phyloP scores from a whole-genome alignment of 2,329 filamentous ascomycete species.

The Biscogniauxia sp. region DNA sequence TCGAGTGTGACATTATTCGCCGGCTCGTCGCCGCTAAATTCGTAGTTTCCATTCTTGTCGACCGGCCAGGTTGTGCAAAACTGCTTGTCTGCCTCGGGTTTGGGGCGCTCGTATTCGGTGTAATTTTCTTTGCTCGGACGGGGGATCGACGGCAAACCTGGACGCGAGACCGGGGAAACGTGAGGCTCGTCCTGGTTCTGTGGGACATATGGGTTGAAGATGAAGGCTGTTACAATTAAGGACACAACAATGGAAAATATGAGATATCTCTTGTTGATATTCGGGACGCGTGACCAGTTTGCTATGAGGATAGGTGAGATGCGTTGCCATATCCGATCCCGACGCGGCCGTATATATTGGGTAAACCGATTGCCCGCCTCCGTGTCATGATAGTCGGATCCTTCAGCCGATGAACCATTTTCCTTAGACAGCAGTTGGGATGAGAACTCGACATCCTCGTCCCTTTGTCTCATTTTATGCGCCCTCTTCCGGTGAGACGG shows the following conservation, averaged over 20 bases:
- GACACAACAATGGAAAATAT: conserved; percentile 21
- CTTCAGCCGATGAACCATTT: conserved; percentile 16
- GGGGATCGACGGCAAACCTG: not conserved
- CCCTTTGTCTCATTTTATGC: conserved; percentile 18
- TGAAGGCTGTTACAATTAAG: conserved; percentile 21
- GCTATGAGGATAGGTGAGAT: conserved; percentile 20
- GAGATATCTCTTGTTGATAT: conserved; percentile 23
- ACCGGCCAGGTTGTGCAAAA: conserved; percentile 33
- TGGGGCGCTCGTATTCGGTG: conserved; percentile 7
- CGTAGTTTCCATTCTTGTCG: conserved; percentile 20
- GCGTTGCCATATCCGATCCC: conserved; percentile 19
- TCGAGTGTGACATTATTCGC: conserved; percentile 15
- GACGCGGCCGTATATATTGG: conserved; percentile 7
- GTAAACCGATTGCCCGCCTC: conserved; percentile 16
- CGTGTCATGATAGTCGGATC: conserved; percentile 21
- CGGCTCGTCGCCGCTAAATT: conserved; percentile 13
- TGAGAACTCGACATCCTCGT: conserved; percentile 25
- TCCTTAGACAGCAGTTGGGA: conserved; percentile 24
- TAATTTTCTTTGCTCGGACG: not conserved
- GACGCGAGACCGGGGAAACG: conserved; percentile 7
- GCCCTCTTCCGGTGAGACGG: not conserved
- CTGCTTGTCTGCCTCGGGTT: conserved; percentile 8
- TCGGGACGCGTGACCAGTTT: conserved; percentile 21
- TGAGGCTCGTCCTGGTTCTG: conserved; percentile 16
- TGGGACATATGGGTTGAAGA: conserved; percentile 26